Percentiles rank a stretch among this genome's conserved stretches.
These are phyloP conservation scores for Trametes cinnabarina DNA, from an alignment of 768 basidiomycete species.

Conservation along the genomic window DNA sequence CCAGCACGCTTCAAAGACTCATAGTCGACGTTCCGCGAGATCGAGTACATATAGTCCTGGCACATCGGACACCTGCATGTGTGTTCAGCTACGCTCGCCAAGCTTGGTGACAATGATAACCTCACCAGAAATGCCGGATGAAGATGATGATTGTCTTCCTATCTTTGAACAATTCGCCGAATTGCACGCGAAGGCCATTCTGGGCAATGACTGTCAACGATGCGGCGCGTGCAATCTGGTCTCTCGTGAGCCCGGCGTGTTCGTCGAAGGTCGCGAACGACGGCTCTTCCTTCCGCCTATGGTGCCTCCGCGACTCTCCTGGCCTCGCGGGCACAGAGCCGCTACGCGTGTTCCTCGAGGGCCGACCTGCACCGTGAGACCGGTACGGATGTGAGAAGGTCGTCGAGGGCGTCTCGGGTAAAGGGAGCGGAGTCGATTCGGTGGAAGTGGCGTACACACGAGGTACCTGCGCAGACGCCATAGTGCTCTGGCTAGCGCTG, in stretches of 20 bases:
- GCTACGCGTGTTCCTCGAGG: neutral
- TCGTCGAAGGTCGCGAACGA: constrained; percentile 35
- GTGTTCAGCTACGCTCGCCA: neutral
- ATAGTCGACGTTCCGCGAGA: constrained; percentile 48
- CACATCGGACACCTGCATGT: constrained; percentile 65
- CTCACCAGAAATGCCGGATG: constrained; percentile 81
- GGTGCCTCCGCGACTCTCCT: neutral
- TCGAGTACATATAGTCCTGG: constrained; percentile 82
- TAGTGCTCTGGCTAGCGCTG: constrained; percentile 3
- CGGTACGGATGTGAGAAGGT: constrained; percentile 19
- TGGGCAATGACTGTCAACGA: constrained; percentile 63
- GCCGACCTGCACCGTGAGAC: neutral
- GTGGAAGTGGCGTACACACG: constrained; percentile 17
- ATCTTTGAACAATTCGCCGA: constrained; percentile 63
- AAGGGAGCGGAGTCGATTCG: constrained; percentile 18
- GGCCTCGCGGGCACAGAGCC: constrained; percentile 2
- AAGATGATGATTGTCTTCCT: constrained; percentile 74
- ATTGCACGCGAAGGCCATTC: constrained; percentile 61
- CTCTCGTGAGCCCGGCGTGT: constrained; percentile 49
- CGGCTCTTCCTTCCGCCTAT: neutral
- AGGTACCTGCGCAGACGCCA: constrained; percentile 6
- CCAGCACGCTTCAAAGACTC: constrained; percentile 47
- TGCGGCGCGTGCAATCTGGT: constrained; percentile 61
- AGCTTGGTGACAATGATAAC: constrained; percentile 2
- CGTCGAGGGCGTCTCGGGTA: constrained; percentile 20